A percentile compares a stretch with the other conserved stretches of the same genome.
These are phyloP conservation scores for Exophiala sideris DNA, from an alignment of 2,329 filamentous ascomycete species.

Conservation along the genomic window DNA sequence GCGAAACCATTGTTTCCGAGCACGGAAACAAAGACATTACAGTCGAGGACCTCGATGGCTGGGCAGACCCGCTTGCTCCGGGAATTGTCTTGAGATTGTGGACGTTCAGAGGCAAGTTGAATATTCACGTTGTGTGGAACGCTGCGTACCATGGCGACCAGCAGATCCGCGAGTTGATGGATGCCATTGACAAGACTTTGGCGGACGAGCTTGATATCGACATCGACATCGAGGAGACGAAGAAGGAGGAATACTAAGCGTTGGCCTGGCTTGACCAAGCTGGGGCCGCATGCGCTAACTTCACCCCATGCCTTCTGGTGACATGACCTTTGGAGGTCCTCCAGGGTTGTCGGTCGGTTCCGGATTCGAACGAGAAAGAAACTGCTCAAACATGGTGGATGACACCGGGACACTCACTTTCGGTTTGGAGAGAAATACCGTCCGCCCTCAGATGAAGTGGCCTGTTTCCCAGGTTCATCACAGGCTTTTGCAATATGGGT, in stretches of 20 bases:
- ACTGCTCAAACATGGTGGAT: too few species aligned
- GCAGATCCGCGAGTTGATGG: not conserved
- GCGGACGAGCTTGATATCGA: conserved; percentile 2
- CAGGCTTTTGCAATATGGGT: too few species aligned
- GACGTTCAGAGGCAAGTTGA: conserved; percentile 11
- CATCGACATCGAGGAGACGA: not conserved
- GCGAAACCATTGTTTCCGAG: conserved; percentile 4
- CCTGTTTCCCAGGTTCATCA: too few species aligned
- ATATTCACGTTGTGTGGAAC: conserved; percentile 14
- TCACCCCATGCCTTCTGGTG: not conserved
- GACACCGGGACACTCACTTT: too few species aligned
- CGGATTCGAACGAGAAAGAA: too few species aligned
- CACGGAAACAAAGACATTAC: not conserved
- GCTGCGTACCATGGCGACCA: conserved; percentile 1
- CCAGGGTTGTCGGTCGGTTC: too few species aligned
- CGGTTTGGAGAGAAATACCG: too few species aligned
- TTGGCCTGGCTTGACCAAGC: too few species aligned
- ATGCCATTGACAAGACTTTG: conserved; percentile 4
- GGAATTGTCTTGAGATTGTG: conserved; percentile 11
- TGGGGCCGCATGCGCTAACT: not conserved
- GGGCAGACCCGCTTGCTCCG: conserved; percentile 6
- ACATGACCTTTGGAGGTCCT: too few species aligned
- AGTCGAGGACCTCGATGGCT: not conserved
- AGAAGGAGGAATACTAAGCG: not conserved
- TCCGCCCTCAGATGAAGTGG: too few species aligned